A percentile compares a stretch with the other conserved stretches of the same genome.
phyloP scores from a whole-genome alignment of 2,329 filamentous ascomycete species.

The Daldinia eschscholtzii region DNA sequence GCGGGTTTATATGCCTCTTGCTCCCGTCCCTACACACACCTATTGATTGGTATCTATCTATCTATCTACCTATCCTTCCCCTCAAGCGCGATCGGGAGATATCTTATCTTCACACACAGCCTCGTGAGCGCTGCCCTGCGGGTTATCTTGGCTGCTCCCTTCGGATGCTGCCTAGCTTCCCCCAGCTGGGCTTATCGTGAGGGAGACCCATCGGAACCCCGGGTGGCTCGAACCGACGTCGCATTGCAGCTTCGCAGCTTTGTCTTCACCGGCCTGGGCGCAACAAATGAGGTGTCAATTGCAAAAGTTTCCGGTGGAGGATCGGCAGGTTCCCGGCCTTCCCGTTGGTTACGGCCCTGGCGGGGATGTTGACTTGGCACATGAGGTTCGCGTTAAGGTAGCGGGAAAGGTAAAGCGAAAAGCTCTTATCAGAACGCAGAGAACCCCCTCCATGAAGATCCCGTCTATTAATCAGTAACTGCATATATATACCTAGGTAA shows the following conservation, averaged over 20 bases:
- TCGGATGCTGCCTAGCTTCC: slow-evolving; percentile 14
- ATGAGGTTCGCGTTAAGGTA: background rate
- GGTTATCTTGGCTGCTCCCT: slow-evolving; percentile 2
- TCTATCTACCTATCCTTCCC: background rate
- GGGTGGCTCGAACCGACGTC: slow-evolving; percentile 22
- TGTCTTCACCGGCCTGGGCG: slow-evolving; percentile 6
- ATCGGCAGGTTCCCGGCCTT: slow-evolving; percentile 24
- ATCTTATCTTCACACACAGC: background rate
- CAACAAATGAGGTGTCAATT: background rate
- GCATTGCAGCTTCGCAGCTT: slow-evolving; percentile 20
- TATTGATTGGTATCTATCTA: background rate
- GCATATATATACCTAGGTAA: background rate
- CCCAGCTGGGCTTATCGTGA: slow-evolving; percentile 19
- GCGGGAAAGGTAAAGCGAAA: slow-evolving; percentile 9
- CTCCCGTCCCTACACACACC: background rate
- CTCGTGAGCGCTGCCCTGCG: background rate
- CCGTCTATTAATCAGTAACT: background rate
- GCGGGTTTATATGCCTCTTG: slow-evolving; percentile 1
- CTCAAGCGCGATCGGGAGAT: background rate
- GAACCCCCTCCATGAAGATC: slow-evolving; percentile 4
- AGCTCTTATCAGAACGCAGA: background rate
- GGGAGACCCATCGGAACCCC: slow-evolving; percentile 18
- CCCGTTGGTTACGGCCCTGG: slow-evolving; percentile 9
- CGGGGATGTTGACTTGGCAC: slow-evolving; percentile 12
- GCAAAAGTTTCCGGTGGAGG: slow-evolving; percentile 5